Percentiles rank a stretch among this genome's conserved stretches.
phyloP scores from a whole-genome alignment of 108 stramenopile genomes.

The Licmophora abbreviata region DNA sequence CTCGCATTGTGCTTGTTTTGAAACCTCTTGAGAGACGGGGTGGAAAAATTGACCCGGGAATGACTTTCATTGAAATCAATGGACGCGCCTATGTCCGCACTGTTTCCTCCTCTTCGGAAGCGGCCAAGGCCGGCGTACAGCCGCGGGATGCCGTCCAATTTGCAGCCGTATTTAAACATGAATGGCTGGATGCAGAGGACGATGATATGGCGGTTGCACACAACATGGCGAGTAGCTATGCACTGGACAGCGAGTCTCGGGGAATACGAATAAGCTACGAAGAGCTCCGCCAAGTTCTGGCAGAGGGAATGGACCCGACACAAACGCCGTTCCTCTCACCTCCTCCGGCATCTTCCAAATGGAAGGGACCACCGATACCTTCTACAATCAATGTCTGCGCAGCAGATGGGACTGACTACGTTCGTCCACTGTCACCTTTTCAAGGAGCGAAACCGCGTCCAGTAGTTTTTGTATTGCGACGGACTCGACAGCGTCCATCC shows the following conservation, averaged over 20 bases:
- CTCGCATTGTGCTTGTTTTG: conserved; percentile 47
- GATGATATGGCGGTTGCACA: background rate
- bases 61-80: conserved; percentile 75
- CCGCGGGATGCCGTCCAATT: conserved; percentile 72
- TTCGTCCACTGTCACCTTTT: conserved; percentile 14
- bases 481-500: conserved; percentile 48
- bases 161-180: conserved; percentile 48
- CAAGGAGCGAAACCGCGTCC: conserved; percentile 10
- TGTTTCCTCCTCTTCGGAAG: conserved; percentile 35
- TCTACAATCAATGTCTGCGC: conserved; percentile 15
- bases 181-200: conserved; percentile 8
- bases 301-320: conserved; percentile 17
- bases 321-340: background rate
- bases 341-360: background rate
- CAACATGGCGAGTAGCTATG: conserved; percentile 26
- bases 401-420: background rate
- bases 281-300: conserved; percentile 35
- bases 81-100: conserved; percentile 68
- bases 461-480: conserved; percentile 66
- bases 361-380: conserved; percentile 16
- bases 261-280: conserved; percentile 66
- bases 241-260: conserved; percentile 52
- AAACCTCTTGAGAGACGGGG: conserved; percentile 22
- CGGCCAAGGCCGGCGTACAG: conserved; percentile 46
- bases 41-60: conserved; percentile 14